phyloP scores from a whole-genome alignment of 306 rosid genomes.

The Sindora glabra region DNA sequence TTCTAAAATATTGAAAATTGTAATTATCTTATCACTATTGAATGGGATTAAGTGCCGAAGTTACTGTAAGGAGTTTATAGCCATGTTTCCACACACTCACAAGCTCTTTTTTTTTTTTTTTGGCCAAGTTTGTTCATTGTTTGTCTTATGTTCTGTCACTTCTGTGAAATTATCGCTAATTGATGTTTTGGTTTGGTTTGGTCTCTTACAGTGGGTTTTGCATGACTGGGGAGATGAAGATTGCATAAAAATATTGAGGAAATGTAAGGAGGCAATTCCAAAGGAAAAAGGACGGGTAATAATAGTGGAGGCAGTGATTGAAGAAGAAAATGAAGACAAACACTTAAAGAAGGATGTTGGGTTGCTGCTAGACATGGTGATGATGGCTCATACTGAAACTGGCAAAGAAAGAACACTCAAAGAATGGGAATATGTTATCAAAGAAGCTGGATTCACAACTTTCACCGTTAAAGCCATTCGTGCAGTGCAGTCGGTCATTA shows the following conservation, averaged over 20 bases:
- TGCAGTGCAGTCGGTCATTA: constrained; percentile 35
- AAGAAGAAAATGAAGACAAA: constrained; percentile 12
- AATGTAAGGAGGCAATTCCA: constrained; percentile 39
- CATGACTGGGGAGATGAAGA: constrained; percentile 60
- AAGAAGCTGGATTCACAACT: constrained; percentile 39
- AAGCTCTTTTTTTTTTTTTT: too few species aligned
- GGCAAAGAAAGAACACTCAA: constrained; percentile 54
- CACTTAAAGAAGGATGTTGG: constrained; percentile 32
- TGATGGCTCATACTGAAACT: constrained; percentile 46
- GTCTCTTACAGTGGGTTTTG: constrained; percentile 34
- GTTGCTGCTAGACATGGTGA: constrained; percentile 45
- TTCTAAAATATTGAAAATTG: too few species aligned
- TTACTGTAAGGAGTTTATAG: too few species aligned
- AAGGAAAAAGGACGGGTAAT: constrained; percentile 50
- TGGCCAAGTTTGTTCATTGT: too few species aligned
- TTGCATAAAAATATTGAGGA: constrained; percentile 48
- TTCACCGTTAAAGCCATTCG: constrained; percentile 22
- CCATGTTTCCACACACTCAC: too few species aligned
- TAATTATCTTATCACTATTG: too few species aligned
- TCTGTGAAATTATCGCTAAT: too few species aligned
- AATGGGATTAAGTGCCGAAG: too few species aligned
- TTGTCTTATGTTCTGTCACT: too few species aligned
- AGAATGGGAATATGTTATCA: constrained; percentile 53
- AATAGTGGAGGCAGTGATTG: constrained; percentile 41
- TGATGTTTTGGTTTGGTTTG: background rate